These are phyloP conservation scores for Blastomyces gilchristii DNA, from an alignment of 2,329 filamentous ascomycete genomes.

Conservation along the genomic window DNA sequence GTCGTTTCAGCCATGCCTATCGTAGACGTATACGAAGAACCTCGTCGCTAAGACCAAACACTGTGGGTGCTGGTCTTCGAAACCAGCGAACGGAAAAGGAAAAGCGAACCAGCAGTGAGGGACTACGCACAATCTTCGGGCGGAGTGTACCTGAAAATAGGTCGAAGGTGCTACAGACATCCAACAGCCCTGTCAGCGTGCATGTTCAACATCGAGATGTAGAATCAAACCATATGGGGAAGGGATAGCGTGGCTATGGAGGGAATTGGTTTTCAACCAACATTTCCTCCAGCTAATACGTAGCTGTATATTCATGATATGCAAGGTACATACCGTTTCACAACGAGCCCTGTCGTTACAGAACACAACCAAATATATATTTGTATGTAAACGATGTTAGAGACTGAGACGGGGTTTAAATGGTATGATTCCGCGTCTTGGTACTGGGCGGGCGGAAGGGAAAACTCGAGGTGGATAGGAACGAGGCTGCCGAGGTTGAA, in stretches of 20 bases:
- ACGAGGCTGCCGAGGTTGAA: background rate
- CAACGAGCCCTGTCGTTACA: background rate
- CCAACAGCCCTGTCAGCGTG: background rate
- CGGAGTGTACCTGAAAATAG: background rate
- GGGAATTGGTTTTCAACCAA: slow-evolving; percentile 1
- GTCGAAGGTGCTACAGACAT: background rate
- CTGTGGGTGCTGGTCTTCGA: slow-evolving; percentile 3
- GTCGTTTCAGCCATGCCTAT: slow-evolving; percentile 38
- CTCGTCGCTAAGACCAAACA: slow-evolving; percentile 3
- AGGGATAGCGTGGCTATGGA: background rate
- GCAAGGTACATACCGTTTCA: slow-evolving; percentile 1
- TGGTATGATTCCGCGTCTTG: background rate
- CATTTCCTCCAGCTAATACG: background rate
- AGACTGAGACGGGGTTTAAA: background rate
- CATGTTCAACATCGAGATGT: background rate
- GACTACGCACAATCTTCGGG: background rate
- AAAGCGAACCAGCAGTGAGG: background rate
- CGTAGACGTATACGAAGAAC: background rate
- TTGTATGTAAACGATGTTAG: background rate
- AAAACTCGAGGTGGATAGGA: background rate
- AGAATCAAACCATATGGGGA: background rate
- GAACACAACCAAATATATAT: background rate
- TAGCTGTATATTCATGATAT: background rate
- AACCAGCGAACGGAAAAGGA: slow-evolving; percentile 1
- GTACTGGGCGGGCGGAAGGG: background rate